Evolutionary conservation across 805 yeast genomes (phyloP).

Genomic region (Ogataea paraovalis): DNA sequence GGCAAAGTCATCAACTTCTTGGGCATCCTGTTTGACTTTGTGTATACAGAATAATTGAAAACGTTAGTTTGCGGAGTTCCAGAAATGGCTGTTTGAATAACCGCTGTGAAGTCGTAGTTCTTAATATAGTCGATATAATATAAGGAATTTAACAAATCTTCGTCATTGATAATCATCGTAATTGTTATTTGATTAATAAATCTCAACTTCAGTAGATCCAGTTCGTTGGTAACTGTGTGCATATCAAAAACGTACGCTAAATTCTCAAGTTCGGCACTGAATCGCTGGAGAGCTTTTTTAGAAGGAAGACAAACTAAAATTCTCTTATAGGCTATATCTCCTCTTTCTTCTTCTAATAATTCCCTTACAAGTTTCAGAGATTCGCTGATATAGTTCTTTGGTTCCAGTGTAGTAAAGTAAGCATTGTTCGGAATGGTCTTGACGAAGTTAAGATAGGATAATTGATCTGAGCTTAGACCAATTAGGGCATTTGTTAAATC

Average conservation of each 20-base stretch:
- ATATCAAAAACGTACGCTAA: slow-evolving; percentile 2
- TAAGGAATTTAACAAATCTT: slow-evolving; percentile 7
- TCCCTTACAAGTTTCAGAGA: background rate
- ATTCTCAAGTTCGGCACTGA: slow-evolving; percentile 4
- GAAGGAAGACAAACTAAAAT: slow-evolving; percentile 12
- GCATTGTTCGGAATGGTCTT: background rate
- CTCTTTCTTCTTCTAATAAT: background rate
- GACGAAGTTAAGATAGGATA: slow-evolving; percentile 3
- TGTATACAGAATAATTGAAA: background rate
- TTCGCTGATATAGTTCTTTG: background rate
- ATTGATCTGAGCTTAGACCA: background rate
- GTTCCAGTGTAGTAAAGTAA: slow-evolving; percentile 5
- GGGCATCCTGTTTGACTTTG: background rate
- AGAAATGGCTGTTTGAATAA: slow-evolving; percentile 7
- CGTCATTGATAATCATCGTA: slow-evolving; percentile 8
- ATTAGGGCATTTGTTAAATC: background rate
- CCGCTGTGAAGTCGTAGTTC: slow-evolving; percentile 7
- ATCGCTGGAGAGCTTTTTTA: slow-evolving; percentile 5
- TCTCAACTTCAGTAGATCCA: slow-evolving; percentile 6
- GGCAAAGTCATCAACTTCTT: background rate
- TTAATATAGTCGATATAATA: slow-evolving; percentile 7
- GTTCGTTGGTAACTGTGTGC: slow-evolving; percentile 3
- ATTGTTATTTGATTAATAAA: slow-evolving; percentile 12
- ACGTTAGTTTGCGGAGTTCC: background rate
- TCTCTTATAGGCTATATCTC: background rate